Percentiles rank a stretch among this genome's conserved stretches.
Conservation (phyloP, 1,139 yeast genomes). For the Hyphopichia burtonii region DNA sequence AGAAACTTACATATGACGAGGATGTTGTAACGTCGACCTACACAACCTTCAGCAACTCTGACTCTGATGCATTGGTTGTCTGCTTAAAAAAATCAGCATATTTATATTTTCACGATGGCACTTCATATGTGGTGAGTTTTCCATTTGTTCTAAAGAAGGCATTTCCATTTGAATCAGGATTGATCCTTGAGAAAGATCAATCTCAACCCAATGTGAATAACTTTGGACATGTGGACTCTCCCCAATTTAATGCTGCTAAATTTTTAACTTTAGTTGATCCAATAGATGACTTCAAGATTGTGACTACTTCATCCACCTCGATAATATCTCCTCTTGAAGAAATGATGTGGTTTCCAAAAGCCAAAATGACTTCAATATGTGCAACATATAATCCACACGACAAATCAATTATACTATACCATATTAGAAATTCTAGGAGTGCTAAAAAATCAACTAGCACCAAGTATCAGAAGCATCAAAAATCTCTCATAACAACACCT, state of each 20-base stretch:
- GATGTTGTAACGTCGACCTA: conserved; percentile 51
- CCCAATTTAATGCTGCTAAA: conserved; percentile 32
- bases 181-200: conserved; percentile 55
- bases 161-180: conserved; percentile 61
- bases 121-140: conserved; percentile 55
- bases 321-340: conserved; percentile 61
- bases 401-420: conserved; percentile 46
- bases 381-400: conserved; percentile 53
- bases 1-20: conserved; percentile 50
- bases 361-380: conserved; percentile 39
- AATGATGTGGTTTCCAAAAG: conserved; percentile 49
- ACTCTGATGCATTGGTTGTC: conserved; percentile 43
- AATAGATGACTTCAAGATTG: conserved; percentile 61
- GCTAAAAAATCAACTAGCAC: conserved; percentile 11
- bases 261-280: conserved; percentile 71
- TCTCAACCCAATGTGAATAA: conserved; percentile 11
- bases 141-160: conserved; percentile 62
- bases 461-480: conserved; percentile 21
- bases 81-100: conserved; percentile 52
- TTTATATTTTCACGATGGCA: conserved; percentile 59
- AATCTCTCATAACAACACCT: conserved; percentile 36
- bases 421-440: conserved; percentile 43
- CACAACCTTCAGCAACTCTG: conserved; percentile 31
- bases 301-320: conserved; percentile 70
- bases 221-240: conserved; percentile 15